phyloP scores from a whole-genome alignment of 2,329 filamentous ascomycete species.

The Myrmaecium sp. region DNA sequence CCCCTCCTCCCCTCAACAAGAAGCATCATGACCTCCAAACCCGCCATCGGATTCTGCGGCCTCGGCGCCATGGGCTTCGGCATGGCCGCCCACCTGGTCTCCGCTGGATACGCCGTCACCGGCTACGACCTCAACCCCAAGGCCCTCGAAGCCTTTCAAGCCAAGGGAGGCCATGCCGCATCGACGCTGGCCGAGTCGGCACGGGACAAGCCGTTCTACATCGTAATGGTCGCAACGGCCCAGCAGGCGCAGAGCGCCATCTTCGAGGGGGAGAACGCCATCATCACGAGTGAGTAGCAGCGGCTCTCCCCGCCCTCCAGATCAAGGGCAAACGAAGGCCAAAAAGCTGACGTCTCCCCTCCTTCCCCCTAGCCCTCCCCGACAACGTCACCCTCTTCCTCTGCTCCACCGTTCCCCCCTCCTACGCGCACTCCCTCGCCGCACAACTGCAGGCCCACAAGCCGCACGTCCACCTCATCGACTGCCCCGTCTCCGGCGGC shows the following conservation, averaged over 20 bases:
- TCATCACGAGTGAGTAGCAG: constrained; percentile 24
- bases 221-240: constrained; percentile 63
- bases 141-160: constrained; percentile 46
- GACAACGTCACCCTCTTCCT: constrained; percentile 44
- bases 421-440: constrained; percentile 45
- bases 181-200: constrained; percentile 46
- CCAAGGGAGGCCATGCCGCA: constrained; percentile 40
- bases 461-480: constrained; percentile 48
- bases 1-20: constrained; percentile 1
- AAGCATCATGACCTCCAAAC: constrained; percentile 16
- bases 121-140: constrained; percentile 57
- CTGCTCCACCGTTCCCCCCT: constrained; percentile 53
- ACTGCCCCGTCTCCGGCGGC: constrained; percentile 58
- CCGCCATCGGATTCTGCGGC: constrained; percentile 49
- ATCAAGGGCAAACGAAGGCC: too few species aligned
- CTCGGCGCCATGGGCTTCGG: constrained; percentile 71
- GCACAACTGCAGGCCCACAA: constrained; percentile 39
- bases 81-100: constrained; percentile 60
- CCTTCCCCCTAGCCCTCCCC: constrained; percentile 36
- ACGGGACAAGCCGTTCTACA: constrained; percentile 39
- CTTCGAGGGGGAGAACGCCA: constrained; percentile 40
- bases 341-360: too few species aligned
- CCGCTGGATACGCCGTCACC: constrained; percentile 47
- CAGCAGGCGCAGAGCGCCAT: constrained; percentile 50
- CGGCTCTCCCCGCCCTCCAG: too few species aligned